Evolutionary conservation across 352 stramenopile genomes (phyloP).

Genomic region (Elongisporangium prolatum): DNA sequence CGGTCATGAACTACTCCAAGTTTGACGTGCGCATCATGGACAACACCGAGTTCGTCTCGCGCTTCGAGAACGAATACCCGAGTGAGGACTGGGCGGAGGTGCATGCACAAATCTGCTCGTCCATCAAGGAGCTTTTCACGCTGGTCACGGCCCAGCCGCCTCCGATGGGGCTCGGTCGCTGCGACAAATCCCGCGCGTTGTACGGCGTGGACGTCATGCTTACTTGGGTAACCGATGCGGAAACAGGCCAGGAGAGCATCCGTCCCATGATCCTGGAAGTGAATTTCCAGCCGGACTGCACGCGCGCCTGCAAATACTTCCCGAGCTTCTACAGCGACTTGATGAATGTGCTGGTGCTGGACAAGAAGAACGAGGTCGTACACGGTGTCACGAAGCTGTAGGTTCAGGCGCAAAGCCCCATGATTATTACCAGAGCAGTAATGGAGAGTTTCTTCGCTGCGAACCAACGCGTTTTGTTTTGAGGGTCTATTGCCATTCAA

Average conservation of each 20-base stretch:
- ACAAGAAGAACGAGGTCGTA: conserved; percentile 29
- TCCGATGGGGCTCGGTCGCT: conserved; percentile 41
- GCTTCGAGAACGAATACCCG: conserved; percentile 46
- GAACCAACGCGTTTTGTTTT: background rate
- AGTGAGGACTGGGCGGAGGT: conserved; percentile 39
- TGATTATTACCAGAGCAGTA: background rate
- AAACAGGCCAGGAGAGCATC: conserved; percentile 32
- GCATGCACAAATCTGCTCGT: conserved; percentile 32
- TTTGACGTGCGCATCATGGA: conserved; percentile 48
- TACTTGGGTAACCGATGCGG: conserved; percentile 28
- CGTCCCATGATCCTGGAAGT: conserved; percentile 43
- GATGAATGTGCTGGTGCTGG: conserved; percentile 48
- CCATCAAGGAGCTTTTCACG: conserved; percentile 48
- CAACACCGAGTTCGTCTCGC: conserved; percentile 38
- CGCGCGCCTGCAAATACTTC: conserved; percentile 47
- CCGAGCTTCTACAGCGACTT: conserved; percentile 50
- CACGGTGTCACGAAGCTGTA: conserved; percentile 41
- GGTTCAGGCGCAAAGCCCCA: background rate
- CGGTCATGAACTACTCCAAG: conserved; percentile 59
- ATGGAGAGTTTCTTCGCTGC: background rate
- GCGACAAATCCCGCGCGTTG: conserved; percentile 42
- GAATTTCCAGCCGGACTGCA: conserved; percentile 58
- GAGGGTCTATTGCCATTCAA: background rate
- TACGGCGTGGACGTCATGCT: conserved; percentile 59
- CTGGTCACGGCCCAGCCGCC: conserved; percentile 32